phyloP scores from a whole-genome alignment of 352 stramenopile genomes.

The Hyaloperonospora arabidopsidis region DNA sequence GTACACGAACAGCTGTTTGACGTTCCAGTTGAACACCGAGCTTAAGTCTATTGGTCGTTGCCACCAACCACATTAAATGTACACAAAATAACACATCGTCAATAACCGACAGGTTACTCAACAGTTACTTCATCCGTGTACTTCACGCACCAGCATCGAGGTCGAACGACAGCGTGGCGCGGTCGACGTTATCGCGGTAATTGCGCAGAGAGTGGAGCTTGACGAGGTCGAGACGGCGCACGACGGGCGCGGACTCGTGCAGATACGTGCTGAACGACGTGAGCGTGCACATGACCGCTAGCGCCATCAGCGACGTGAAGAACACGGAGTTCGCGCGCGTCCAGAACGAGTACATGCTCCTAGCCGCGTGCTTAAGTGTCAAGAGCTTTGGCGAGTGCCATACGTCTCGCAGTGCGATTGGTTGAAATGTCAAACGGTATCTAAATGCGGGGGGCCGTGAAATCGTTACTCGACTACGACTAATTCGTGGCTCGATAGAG shows the following conservation, averaged over 20 bases:
- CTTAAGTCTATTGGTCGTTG: conserved; percentile 41
- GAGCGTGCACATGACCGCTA: conserved; percentile 66
- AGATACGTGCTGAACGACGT: conserved; percentile 67
- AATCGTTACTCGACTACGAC: too few species aligned
- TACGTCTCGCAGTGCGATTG: conserved; percentile 5
- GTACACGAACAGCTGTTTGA: conserved; percentile 87
- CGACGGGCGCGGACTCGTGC: conserved; percentile 48
- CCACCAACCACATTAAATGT: not conserved
- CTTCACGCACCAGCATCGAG: conserved; percentile 53
- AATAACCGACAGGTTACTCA: not conserved
- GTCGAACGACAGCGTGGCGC: conserved; percentile 76
- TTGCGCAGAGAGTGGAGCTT: conserved; percentile 75
- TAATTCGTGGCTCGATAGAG: too few species aligned
- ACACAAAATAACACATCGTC: not conserved
- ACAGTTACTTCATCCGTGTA: too few species aligned
- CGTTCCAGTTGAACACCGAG: conserved; percentile 88
- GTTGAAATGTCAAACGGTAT: conserved; percentile 1
- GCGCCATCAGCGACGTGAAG: conserved; percentile 69
- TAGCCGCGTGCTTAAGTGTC: conserved; percentile 4
- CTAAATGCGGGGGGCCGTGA: too few species aligned
- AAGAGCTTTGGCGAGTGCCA: too few species aligned
- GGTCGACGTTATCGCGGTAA: conserved; percentile 73
- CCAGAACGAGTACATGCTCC: conserved; percentile 81
- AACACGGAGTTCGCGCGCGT: conserved; percentile 79
- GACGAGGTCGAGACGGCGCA: conserved; percentile 53